Conservation (phyloP, 495 filamentous ascomycete genomes). For the Aspergillus diversus region DNA sequence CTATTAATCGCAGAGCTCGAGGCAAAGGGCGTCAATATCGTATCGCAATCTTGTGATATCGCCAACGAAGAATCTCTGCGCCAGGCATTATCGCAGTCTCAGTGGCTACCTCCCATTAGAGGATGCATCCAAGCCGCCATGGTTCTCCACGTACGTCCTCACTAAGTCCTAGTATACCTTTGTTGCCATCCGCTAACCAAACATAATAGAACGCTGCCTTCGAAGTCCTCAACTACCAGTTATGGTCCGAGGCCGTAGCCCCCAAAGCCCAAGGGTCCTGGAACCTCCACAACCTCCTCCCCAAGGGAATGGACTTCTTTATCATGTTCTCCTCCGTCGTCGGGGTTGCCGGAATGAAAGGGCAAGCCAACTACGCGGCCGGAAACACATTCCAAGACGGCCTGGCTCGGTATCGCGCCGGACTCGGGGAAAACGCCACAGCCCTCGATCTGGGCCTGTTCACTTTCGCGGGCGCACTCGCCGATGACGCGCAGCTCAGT, state of each 20-base stretch:
- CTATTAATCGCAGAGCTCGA: neutral
- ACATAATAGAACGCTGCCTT: conserved; percentile 32
- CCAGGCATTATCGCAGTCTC: neutral
- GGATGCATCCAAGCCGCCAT: conserved; percentile 41
- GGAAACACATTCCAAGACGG: conserved; percentile 7
- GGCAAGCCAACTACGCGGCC: conserved; percentile 12
- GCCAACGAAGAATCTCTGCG: neutral
- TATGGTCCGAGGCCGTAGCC: conserved; percentile 25
- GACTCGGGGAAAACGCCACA: too few relatives aligned
- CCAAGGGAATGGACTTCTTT: conserved; percentile 49
- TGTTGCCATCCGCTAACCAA: too few relatives aligned
- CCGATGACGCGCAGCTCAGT: too few relatives aligned
- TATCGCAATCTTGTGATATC: neutral
- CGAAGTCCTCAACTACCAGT: conserved; percentile 40
- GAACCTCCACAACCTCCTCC: conserved; percentile 60
- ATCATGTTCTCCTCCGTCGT: conserved; percentile 53
- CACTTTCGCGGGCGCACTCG: too few relatives aligned
- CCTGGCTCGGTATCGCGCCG: too few relatives aligned
- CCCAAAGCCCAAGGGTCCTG: conserved; percentile 48
- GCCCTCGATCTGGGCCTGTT: too few relatives aligned
- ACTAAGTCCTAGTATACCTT: neutral
- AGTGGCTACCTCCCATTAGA: conserved; percentile 33
- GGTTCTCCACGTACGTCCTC: conserved; percentile 24
- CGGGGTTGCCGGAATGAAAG: conserved; percentile 42
- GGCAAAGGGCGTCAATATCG: neutral